A percentile compares a stretch with the other conserved stretches of the same genome.
These are phyloP conservation scores for Perkinsus olseni DNA, from an alignment of 169 alveolate genomes.

Conservation along the genomic window DNA sequence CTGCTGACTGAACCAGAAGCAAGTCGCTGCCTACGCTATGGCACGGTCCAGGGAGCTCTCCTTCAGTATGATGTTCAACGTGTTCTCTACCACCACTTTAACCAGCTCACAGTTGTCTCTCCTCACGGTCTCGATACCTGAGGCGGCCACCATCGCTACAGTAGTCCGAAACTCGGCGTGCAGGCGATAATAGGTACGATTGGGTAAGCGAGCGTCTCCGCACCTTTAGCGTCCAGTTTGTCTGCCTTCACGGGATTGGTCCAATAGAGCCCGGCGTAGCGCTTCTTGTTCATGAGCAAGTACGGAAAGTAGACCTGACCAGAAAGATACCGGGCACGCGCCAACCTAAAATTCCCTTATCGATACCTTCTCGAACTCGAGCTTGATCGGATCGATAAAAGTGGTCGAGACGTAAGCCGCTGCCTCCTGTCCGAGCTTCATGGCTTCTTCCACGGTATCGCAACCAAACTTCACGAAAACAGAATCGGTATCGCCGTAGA, in stretches of 20 bases:
- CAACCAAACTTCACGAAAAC: conserved; percentile 97
- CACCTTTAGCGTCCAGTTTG: conserved; percentile 95
- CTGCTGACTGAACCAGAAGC: too few species aligned
- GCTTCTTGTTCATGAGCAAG: conserved; percentile 87
- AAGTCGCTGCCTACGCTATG: conserved; percentile 53
- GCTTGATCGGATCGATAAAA: conserved; percentile 83
- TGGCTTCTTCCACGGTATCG: conserved; percentile 72
- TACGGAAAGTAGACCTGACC: conserved; percentile 80
- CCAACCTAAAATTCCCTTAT: not conserved
- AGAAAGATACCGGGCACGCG: not conserved
- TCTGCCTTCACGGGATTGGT: conserved; percentile 90
- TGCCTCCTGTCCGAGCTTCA: conserved; percentile 84
- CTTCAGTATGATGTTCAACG: conserved; percentile 75
- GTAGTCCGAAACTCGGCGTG: not conserved
- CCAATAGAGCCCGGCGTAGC: conserved; percentile 93
- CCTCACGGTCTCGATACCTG: conserved; percentile 80
- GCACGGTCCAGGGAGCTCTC: conserved; percentile 85
- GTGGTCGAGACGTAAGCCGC: conserved; percentile 77
- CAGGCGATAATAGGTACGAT: not conserved
- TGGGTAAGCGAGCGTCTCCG: not conserved
- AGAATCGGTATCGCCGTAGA: conserved; percentile 99
- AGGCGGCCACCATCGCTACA: conserved; percentile 14
- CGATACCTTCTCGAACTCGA: conserved; percentile 91
- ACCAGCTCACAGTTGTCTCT: conserved; percentile 94
- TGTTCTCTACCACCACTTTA: conserved; percentile 83